Conservation (phyloP, 2,329 filamentous ascomycete species). For the Botrytis medusae region DNA sequence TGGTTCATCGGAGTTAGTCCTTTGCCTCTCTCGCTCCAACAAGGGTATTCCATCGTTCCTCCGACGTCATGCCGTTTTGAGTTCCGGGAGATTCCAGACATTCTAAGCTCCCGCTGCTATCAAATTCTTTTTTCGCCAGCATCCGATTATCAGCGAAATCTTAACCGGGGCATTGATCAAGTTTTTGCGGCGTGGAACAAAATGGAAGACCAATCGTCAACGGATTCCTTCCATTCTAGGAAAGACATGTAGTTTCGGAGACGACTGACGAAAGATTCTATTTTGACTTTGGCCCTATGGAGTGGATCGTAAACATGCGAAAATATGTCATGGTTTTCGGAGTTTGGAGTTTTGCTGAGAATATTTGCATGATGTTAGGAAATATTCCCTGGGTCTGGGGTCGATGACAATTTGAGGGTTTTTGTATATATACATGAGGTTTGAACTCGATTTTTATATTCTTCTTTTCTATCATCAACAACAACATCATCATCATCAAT, state of each 20-base stretch:
- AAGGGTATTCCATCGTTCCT: background rate
- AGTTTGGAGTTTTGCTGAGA: slow-evolving; percentile 3
- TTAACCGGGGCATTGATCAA: background rate
- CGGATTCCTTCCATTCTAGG: background rate
- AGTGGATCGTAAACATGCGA: slow-evolving; percentile 1
- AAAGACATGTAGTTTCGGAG: slow-evolving; percentile 3
- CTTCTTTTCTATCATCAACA: slow-evolving; percentile 13
- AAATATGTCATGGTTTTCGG: slow-evolving; percentile 13
- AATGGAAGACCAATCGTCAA: background rate
- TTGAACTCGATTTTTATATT: background rate
- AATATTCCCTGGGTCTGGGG: slow-evolving; percentile 5
- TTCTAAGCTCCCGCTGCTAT: background rate
- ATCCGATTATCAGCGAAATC: background rate
- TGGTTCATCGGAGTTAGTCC: slow-evolving; percentile 10
- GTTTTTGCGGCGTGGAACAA: background rate
- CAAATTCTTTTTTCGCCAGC: background rate
- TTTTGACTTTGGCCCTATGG: slow-evolving; percentile 5
- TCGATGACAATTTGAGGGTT: background rate
- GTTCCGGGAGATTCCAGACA: background rate
- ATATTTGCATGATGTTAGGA: background rate
- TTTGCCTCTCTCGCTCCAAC: background rate
- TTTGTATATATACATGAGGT: slow-evolving; percentile 13
- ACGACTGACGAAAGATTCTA: background rate
- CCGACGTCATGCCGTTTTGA: slow-evolving; percentile 7
- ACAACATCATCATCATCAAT: slow-evolving; percentile 8